A percentile compares a stretch with the other conserved stretches of the same genome.
Conservation (phyloP, 441 rosid species). For the Omphalea diandra region DNA sequence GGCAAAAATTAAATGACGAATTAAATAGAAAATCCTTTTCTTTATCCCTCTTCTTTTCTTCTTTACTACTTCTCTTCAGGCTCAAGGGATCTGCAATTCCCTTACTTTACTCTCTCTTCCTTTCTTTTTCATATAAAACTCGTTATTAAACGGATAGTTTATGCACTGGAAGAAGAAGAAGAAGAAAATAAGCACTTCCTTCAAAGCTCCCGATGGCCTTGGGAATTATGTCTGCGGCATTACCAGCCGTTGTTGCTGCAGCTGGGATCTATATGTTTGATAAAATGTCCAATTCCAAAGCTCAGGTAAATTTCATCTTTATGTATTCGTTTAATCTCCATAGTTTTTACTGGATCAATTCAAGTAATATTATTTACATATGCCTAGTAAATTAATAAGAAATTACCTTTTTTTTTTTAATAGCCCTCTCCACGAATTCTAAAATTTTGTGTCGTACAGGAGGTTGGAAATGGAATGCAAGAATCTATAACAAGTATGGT, state of each 20-base stretch:
- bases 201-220: constrained; percentile 20
- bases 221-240: constrained; percentile 23
- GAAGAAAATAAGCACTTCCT: neutral
- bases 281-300: constrained; percentile 13
- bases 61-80: constrained; percentile 23
- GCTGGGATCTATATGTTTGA: constrained; percentile 29
- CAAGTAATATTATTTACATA: too few species aligned
- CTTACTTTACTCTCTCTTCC: constrained; percentile 3
- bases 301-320: too few species aligned
- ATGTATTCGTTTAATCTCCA: too few species aligned
- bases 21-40: neutral
- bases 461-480: constrained; percentile 14
- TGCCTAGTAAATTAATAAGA: too few species aligned
- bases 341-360: too few species aligned
- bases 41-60: neutral
- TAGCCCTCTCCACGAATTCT: too few species aligned
- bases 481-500: constrained; percentile 1
- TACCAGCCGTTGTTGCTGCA: constrained; percentile 29
- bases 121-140: neutral
- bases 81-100: constrained; percentile 23
- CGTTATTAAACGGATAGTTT: neutral
- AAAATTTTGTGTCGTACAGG: constrained; percentile 13
- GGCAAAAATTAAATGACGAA: too few species aligned
- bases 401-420: too few species aligned
- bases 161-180: constrained; percentile 1